Evolutionary conservation across 2,329 filamentous ascomycete genomes (phyloP), one percentile per base, ranked within the genome.

Genomic region (Nemania sp.): DNA sequence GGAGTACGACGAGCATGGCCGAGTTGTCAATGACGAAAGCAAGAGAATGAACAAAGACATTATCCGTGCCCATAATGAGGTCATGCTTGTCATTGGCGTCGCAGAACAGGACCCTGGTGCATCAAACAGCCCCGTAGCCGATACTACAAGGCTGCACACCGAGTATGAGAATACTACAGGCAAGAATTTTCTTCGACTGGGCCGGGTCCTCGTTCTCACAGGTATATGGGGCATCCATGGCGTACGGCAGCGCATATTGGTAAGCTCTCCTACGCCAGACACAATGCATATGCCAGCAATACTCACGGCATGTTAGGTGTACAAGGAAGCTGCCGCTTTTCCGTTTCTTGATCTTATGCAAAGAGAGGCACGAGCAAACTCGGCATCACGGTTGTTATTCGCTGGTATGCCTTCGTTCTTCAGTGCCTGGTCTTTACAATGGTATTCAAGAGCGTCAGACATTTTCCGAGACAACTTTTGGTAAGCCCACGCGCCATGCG

Each of bases 71-170:
- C 87, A 89, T 73, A 89, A 89, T 70, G 87, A 89, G 70, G 87
- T 89, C 3, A 89, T 89, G 87, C 82, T 85, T 20, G 86, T 88
- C 10, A 89, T 89, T 45, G 87, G 87, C 5, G 87, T 89, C 4
- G 87, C 87, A 8, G 87, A 89, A 72, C 85, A 89, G 61, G 84
- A 83, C 58, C 78, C 78, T 3, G 75, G 78, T 24, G 80, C n/a
- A 55, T 49, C 81, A 3, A 78, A 79, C 5, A 80, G 84, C 59
- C 75, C 78, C 6, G 82, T 84, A 47, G 18, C 61, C 1, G 71
- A 73, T 53, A 77, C 79, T 1, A 78, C 81, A n/a, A 77, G 78
- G 15, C 79, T 80, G 11, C 85, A 87, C 69, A 77, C 82, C 35
- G 77, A 78, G 8, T 84, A 85, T 57, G 86, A 89, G 67, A 82